Conservation (phyloP, 1,139 yeast species). For the Diutina ranongensis region DNA sequence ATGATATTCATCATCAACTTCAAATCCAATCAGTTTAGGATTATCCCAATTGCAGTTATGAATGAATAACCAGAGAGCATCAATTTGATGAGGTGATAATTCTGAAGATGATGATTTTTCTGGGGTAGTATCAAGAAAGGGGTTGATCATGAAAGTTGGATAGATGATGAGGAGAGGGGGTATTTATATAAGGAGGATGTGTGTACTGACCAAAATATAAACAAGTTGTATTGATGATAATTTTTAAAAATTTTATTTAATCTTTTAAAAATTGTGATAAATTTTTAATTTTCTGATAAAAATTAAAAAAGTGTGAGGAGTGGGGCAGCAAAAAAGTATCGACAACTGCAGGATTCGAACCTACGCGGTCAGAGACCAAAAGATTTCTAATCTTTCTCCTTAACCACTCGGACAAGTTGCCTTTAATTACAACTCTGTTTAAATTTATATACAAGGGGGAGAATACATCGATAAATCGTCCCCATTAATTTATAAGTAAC, state of each 20-base stretch:
- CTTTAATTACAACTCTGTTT: not conserved
- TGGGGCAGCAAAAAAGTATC: not conserved
- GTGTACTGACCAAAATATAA: too few species aligned
- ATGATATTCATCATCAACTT: not conserved
- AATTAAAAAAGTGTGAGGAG: not conserved
- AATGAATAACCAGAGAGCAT: not conserved
- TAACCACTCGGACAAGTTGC: constrained; percentile 1
- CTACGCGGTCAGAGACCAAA: constrained; percentile 5
- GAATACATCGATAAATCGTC: too few species aligned
- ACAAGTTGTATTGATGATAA: not conserved
- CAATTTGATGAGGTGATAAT: not conserved
- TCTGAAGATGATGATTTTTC: not conserved
- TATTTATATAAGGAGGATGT: not conserved
- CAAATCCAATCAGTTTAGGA: not conserved
- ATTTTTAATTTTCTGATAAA: not conserved
- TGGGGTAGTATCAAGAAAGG: not conserved
- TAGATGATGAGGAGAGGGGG: not conserved
- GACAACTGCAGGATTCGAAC: constrained; percentile 6
- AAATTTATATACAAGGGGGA: too few species aligned
- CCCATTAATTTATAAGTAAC: too few species aligned
- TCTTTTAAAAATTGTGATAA: too few species aligned
- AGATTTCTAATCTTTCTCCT: constrained; percentile 5
- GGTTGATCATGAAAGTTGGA: not conserved
- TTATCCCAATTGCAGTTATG: not conserved
- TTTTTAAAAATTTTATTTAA: too few species aligned